Percentiles rank a stretch among this genome's conserved stretches.
phyloP scores from a whole-genome alignment of 306 rosid genomes.

The Medicago truncatula region MtrunA17r5.0-ANR NC_053043.1:42613001-42613500 shows the following conservation, averaged over 20 bases:
- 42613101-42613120: constrained; percentile 48
- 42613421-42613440: constrained; percentile 36
- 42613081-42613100: constrained; percentile 66
- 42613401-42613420: constrained; percentile 92
- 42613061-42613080: constrained; percentile 66
- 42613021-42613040: constrained; percentile 89
- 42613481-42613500: constrained; percentile 52
- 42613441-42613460: constrained; percentile 55
- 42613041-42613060: constrained; percentile 92
- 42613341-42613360: constrained; percentile 53
- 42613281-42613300: constrained; percentile 71
- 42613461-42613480: constrained; percentile 32
- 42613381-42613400: constrained; percentile 80
- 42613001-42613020: constrained; percentile 97
- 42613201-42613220: constrained; percentile 43
- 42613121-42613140: constrained; percentile 37
- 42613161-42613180: constrained; percentile 68
- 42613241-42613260: constrained; percentile 64
- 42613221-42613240: constrained; percentile 51
- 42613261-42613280: constrained; percentile 92
- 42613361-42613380: constrained; percentile 74
- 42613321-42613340: constrained; percentile 52
- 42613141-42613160: constrained; percentile 56
- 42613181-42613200: constrained; percentile 61
- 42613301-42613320: constrained; percentile 72